Base-by-base conservation (phyloP, 2,329 filamentous ascomycete genomes). In the Lizonia empirigonia region DNA sequence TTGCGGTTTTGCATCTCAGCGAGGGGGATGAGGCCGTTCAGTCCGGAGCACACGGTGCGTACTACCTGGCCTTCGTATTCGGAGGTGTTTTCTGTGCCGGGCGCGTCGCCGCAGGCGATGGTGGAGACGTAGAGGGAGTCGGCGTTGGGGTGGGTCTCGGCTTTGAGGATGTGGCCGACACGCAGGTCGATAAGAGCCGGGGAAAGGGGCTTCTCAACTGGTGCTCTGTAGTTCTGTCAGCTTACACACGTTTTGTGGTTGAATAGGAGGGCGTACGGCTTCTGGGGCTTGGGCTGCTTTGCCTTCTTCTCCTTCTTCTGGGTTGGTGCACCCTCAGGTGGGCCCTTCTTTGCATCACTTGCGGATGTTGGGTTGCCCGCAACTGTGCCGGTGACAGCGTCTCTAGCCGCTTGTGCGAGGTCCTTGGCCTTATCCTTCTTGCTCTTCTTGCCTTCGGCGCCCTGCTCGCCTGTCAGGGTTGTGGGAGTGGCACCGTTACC, bases 1-100 rank as follows among this genome's bases (percentile, higher is more conserved):
- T 95, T 96, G 74, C 94, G 90, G 69, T 87, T 86, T 76, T 99
- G 94, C 94, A 99, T 97, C 75, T 96, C 91, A 74, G 90, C 91
- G 37, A 99, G 82, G 0, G 94, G 94, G 1, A 99, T 79, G 23
- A 97, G 84, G 7, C 94, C 94, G 75, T 96, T 97, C 59, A 99
- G 83, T 22, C 94, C 94, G 1, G 94, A 97, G 84, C 94, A 99
- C 39, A 99, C 93, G 13, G 93, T 99, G 37, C 94, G 89, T 66
- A 92, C 91, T 34, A 93, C 82, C 77, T 96, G 90, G 55, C 92
- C 92, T 70, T 96, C 92, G 74, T 90, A 90, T 77, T 96, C 91
- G 64, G 85, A 84, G 30, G 93, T 97, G 78, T 97, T 93, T 36
- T 96, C 90, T 34, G 87, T 86, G 57, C 90, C 90, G 5, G 90